Base-by-base conservation (phyloP, 352 stramenopile genomes). In the Pythium grandisporangium region DNA sequence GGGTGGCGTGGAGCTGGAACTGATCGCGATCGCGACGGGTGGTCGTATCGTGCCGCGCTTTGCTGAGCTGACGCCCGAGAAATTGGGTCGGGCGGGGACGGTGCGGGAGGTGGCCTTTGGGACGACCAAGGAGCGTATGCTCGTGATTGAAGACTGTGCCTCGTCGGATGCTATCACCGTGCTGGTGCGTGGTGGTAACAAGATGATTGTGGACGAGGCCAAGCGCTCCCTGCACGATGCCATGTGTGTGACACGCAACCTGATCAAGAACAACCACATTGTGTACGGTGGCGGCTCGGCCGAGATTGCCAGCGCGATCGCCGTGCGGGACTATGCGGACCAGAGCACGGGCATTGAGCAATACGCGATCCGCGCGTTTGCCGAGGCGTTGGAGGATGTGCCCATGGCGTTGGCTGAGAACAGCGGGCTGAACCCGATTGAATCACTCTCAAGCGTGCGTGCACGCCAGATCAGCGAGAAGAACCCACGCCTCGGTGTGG, bases 391-490 rank as follows among this genome's bases (percentile, higher is more conserved):
- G 17, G 96, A 99, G 56, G 96, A 99, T 60, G 95, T 99, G 53
- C 96, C 97, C n/a, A 96, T 99, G 72, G 96, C 96, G 30, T 76
- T 99, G 45, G 96, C 97, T 2, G 97, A 99, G 70, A 99, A 99
- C 72, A 95, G 88, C 24, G 97, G 96, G 25, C 74, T 99, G 54
- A 96, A 68, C 30, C 96, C 96, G 16, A 99, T 99, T 70, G 87
- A 97, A 46, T 96, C 97, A 72, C 89, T 99, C 11, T 97, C 95
- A 33, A 84, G 93, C 17, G 94, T 99, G 58, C 98, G 98, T 52
- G 83, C 95, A 26, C 66, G 81, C 43, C 91, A 98, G 72, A 63
- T 95, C 60, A 92, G 64, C 39, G 93, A 99, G 55, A 84, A 96
- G 32, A 98, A 97, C 78, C 90, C 93, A 19, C 84, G 85, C 33